Conservation (phyloP, 139 green algal species). For the Coelastrella sp. region DNA sequence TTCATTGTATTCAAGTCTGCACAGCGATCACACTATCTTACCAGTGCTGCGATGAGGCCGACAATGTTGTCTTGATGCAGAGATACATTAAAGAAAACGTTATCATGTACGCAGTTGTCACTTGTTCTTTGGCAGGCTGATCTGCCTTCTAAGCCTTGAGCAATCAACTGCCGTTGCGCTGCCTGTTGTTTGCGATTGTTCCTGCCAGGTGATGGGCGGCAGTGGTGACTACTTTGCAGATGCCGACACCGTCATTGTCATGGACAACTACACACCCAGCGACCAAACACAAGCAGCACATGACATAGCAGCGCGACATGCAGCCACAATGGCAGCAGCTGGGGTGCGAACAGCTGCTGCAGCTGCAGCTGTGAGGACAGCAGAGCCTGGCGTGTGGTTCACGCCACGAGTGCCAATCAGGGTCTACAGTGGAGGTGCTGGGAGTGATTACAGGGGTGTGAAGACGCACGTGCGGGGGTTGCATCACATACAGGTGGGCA, state of each 20-base stretch:
- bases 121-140: no score
- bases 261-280: conserved; percentile 29
- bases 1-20: background rate
- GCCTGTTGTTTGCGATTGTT: background rate
- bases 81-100: no score
- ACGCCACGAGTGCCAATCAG: background rate
- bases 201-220: conserved; percentile 62
- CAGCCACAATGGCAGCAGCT: conserved; percentile 51
- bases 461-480: conserved; percentile 5
- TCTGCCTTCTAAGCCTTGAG: no score
- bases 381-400: background rate
- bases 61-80: no score
- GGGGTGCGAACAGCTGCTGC: conserved; percentile 32
- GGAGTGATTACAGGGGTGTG: background rate
- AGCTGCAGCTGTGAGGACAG: conserved; percentile 27
- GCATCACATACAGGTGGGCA: conserved; percentile 27
- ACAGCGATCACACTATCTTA: no score
- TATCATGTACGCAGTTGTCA: no score
- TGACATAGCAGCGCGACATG: conserved; percentile 53
- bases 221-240: conserved; percentile 77
- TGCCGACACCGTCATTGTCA: conserved; percentile 67
- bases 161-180: background rate
- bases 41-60: no score
- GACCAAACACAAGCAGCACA: conserved; percentile 20
- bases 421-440: background rate